These are phyloP conservation scores for Phytopythium mirpurense DNA, from an alignment of 352 stramenopile species.

Conservation along the genomic window DNA sequence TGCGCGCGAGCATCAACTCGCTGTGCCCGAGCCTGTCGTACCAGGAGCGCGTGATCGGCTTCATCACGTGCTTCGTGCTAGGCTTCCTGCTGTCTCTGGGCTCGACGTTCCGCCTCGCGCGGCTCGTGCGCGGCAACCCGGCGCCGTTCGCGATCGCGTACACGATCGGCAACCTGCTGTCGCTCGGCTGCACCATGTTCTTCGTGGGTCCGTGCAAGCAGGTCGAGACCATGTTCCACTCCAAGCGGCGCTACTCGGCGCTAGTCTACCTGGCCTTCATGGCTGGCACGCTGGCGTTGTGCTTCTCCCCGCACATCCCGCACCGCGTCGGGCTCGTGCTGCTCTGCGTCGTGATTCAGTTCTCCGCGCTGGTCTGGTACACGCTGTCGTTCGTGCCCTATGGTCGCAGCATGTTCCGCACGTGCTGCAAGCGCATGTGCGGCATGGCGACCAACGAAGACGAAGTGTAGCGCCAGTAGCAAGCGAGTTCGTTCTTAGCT, in stretches of 20 bases:
- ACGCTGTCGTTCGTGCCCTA: constrained; percentile 87
- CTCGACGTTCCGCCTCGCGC: constrained; percentile 72
- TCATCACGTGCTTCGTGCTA: constrained; percentile 71
- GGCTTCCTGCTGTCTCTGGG: constrained; percentile 81
- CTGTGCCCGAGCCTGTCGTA: constrained; percentile 75
- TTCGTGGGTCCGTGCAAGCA: constrained; percentile 84
- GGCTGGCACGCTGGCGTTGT: constrained; percentile 64
- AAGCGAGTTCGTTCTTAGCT: background rate
- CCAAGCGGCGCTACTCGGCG: constrained; percentile 65
- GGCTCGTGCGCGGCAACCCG: constrained; percentile 70
- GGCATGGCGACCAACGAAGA: constrained; percentile 44
- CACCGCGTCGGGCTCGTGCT: constrained; percentile 69
- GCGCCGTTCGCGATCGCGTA: constrained; percentile 83
- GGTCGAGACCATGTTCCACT: constrained; percentile 77
- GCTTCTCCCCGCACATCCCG: constrained; percentile 61
- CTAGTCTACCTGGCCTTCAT: constrained; percentile 80
- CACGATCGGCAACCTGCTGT: constrained; percentile 82
- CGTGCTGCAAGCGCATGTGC: constrained; percentile 61
- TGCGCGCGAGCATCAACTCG: constrained; percentile 24
- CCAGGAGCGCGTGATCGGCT: constrained; percentile 81
- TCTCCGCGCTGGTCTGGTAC: constrained; percentile 80
- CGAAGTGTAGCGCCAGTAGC: constrained; percentile 24
- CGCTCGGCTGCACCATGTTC: constrained; percentile 78
- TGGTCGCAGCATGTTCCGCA: constrained; percentile 58
- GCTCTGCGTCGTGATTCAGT: constrained; percentile 72